Evolutionary conservation across 768 basidiomycete genomes (phyloP), one percentile per base, ranked within the genome.

Genomic region (Phanerodontia chrysosporium): DNA sequence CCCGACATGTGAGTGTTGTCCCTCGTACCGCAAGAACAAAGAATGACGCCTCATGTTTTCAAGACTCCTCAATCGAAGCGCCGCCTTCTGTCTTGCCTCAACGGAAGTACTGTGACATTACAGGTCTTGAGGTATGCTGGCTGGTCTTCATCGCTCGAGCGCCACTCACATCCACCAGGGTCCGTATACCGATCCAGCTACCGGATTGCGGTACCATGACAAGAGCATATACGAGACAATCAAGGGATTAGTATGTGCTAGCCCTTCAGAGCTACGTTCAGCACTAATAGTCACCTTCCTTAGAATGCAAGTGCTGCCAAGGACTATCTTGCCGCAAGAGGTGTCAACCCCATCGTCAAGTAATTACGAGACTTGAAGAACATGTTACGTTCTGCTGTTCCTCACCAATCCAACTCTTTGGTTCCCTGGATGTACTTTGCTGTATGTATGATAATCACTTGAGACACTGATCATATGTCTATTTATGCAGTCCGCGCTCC

Each of bases 141-240:
- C 32, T 9, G 6, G 39, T 8, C 8, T 48, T 12, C 36, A 22
- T 12, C 42, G 32, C 51, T 51, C 29, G 21, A 25, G 24, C 13
- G 53, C 18, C 10, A 22, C 39, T 44, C 12, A 42, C n/a, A 13
- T 7, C 30, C 49, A 18, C 2, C 25, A 90, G 90, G 90, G 89
- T 0, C 89, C 87, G 1, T 93, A 93, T 63, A 92, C 89, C 0
- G 89, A 94, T 64, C 91, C 92, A 6, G 81, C 83, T 1, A 92
- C 90, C 0, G 85, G 86, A 1, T 75, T 94, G 10, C 80, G 92
- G 3, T 93, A 89, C 68, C 88, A 93, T 61, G 87, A 93, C 76
- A 91, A 89, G 76, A 89, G 84, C 61, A 83, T 93, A n/a, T 93
- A 92, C 67, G 89, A 91, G 49, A 75, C 91, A 28, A 83, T 93